Conservation (phyloP, 768 basidiomycete genomes). For the Calocera cornea region DNA sequence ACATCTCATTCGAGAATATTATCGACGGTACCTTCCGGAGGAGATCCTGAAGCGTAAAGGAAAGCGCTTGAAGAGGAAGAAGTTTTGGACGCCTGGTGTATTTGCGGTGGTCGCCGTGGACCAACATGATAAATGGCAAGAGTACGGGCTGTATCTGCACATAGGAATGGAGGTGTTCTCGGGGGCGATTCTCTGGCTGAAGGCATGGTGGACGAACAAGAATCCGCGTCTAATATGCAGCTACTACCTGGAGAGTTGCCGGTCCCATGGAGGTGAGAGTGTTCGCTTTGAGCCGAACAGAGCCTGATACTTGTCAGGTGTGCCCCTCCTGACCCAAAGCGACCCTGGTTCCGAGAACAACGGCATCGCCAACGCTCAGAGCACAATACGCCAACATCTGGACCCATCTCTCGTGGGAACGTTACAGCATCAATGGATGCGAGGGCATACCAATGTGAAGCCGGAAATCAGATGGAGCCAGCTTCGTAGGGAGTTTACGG, state of each 20-base stretch:
- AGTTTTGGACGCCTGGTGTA: background rate
- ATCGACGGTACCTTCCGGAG: background rate
- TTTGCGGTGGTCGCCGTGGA: background rate
- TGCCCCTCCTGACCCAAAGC: constrained; percentile 33
- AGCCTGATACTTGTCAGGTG: background rate
- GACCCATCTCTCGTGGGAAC: constrained; percentile 29
- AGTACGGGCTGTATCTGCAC: background rate
- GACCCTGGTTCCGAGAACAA: constrained; percentile 34
- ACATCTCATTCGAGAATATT: background rate
- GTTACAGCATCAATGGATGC: constrained; percentile 31
- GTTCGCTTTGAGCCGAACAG: background rate
- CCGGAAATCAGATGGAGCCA: constrained; percentile 31
- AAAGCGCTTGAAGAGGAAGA: background rate
- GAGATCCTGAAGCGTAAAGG: background rate
- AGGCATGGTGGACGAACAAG: background rate
- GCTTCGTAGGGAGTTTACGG: background rate
- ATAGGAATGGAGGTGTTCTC: background rate
- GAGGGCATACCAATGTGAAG: constrained; percentile 30
- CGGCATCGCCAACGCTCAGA: constrained; percentile 34
- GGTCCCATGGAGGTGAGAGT: background rate
- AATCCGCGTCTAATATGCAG: background rate
- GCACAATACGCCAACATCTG: constrained; percentile 26
- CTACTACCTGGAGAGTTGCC: background rate
- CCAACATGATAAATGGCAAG: background rate
- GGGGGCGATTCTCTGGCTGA: background rate